These are phyloP conservation scores for Solanum sitiens DNA, from an alignment of 257 asterid species.

Conservation along the genomic window DNA sequence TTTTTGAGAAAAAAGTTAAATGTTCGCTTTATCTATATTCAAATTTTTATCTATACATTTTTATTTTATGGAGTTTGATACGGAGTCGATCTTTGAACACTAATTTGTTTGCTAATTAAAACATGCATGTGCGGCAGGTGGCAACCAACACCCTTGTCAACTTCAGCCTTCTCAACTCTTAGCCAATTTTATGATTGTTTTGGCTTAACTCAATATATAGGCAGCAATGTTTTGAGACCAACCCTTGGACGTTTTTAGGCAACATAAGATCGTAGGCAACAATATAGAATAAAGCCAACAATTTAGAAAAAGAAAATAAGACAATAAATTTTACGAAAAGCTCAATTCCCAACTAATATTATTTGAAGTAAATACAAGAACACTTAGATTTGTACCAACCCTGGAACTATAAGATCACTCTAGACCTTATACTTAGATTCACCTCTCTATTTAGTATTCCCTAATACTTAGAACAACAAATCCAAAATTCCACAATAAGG, in stretches of 20 bases:
- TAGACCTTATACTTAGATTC: background rate
- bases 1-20: too few relatives aligned
- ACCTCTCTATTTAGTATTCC: too few relatives aligned
- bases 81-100: background rate
- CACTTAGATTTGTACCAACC: background rate
- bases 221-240: background rate
- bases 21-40: background rate
- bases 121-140: accelerated
- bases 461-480: too few relatives aligned
- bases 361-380: too few relatives aligned
- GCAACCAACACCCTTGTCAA: background rate
- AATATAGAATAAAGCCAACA: background rate
- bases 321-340: too few relatives aligned
- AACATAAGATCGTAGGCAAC: background rate
- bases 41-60: too few relatives aligned
- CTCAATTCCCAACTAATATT: background rate
- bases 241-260: background rate
- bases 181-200: background rate
- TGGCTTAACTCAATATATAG: background rate
- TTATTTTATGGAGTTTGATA: background rate
- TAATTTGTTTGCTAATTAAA: background rate
- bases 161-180: background rate
- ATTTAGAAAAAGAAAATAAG: too few relatives aligned
- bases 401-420: background rate
- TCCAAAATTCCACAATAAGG: background rate